Evolutionary conservation across 176 grass and related monocot genomes (phyloP).

Genomic region (Cenchrus purpureus): DNA sequence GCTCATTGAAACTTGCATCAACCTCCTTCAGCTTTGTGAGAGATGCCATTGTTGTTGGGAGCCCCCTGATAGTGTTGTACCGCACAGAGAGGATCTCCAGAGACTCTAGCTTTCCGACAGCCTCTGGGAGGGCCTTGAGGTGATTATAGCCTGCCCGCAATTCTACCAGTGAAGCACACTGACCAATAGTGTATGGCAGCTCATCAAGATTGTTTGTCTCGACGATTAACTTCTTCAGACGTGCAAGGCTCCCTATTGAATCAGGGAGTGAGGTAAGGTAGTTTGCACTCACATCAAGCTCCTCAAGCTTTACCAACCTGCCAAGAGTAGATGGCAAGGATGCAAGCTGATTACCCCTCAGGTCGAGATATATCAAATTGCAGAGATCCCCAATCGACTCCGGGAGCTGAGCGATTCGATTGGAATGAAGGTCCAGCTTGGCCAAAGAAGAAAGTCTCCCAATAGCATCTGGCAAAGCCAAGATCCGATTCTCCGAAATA

Average conservation of each 20-base stretch:
- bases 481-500: constrained; percentile 77
- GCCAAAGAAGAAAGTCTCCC: constrained; percentile 85
- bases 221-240: constrained; percentile 73
- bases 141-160: constrained; percentile 85
- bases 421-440: constrained; percentile 83
- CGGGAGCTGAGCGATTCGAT: constrained; percentile 71
- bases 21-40: constrained; percentile 90
- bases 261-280: constrained; percentile 74
- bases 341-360: constrained; percentile 84
- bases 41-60: constrained; percentile 98
- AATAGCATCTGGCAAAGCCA: constrained; percentile 69
- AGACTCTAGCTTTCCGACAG: constrained; percentile 85
- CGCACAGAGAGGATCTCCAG: constrained; percentile 85
- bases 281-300: constrained; percentile 85
- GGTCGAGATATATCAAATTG: constrained; percentile 68
- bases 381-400: constrained; percentile 74
- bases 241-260: constrained; percentile 68
- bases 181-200: constrained; percentile 88
- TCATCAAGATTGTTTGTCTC: constrained; percentile 93
- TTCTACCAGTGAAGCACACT: constrained; percentile 78
- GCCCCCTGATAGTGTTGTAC: constrained; percentile 89
- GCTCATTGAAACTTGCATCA: constrained; percentile 92
- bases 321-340: constrained; percentile 71
- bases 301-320: constrained; percentile 81
- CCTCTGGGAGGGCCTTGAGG: constrained; percentile 91